Percentiles rank a stretch among this genome's conserved stretches.
These are phyloP conservation scores for Thuidium tamariscinum DNA, from an alignment of 225 moss, liverwort and hornwort genomes.

Conservation along the genomic window DNA sequence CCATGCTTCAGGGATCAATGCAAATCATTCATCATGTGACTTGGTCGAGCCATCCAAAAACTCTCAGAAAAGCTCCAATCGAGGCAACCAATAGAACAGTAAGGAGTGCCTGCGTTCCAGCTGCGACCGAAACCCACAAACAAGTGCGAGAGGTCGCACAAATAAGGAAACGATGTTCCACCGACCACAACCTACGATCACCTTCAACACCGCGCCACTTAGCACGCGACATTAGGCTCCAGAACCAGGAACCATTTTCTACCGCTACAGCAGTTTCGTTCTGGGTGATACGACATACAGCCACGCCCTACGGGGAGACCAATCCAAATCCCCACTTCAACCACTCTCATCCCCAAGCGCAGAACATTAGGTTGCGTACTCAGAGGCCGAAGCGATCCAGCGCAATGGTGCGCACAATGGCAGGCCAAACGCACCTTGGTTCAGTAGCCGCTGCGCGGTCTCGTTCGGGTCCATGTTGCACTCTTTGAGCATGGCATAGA, in stretches of 20 bases:
- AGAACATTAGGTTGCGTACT: neutral
- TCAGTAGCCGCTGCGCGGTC: slow-evolving; percentile 78
- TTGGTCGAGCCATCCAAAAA: neutral
- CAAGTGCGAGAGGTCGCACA: neutral
- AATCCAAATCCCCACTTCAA: neutral
- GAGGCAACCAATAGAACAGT: neutral
- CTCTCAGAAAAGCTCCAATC: neutral
- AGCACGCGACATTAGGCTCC: neutral
- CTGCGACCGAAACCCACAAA: neutral
- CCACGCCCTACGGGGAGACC: neutral
- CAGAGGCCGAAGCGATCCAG: neutral
- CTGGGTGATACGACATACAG: neutral
- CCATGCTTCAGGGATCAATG: neutral
- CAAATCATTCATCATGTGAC: neutral
- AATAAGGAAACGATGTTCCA: neutral
- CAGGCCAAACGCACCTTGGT: slow-evolving; percentile 40
- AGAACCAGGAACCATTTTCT: neutral
- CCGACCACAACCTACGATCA: neutral
- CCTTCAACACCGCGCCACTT: neutral
- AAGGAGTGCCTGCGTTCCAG: neutral
- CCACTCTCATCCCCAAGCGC: neutral
- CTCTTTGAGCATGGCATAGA: slow-evolving; percentile 91
- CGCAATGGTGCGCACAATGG: neutral
- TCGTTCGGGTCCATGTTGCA: slow-evolving; percentile 95
- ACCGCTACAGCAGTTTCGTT: neutral